Percentiles rank a stretch among this genome's conserved stretches.
Conservation (phyloP, 1,284 basidiomycete species). For the Trametes polyzona region DNA sequence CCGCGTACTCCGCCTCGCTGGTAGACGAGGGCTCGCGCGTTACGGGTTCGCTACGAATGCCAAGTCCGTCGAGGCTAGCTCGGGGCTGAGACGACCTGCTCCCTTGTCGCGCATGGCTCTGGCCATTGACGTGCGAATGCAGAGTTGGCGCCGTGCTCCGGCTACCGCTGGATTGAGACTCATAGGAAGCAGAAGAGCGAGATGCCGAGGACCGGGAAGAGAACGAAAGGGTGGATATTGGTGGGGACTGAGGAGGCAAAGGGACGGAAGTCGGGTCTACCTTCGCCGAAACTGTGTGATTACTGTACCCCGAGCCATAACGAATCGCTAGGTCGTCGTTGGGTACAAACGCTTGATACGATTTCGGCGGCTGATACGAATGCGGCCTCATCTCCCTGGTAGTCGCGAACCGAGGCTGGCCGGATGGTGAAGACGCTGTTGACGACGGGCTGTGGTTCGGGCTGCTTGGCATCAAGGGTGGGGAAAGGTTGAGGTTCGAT, state of each 20-base stretch:
- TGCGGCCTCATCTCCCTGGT: slow-evolving; percentile 30
- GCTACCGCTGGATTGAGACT: slow-evolving; percentile 41
- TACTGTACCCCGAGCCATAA: slow-evolving; percentile 27
- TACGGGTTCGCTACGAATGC: slow-evolving; percentile 22
- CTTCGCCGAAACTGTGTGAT: slow-evolving; percentile 40
- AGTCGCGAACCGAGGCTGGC: slow-evolving; percentile 28
- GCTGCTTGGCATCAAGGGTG: slow-evolving; percentile 26
- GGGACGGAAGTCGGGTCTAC: slow-evolving; percentile 60
- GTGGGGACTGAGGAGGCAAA: slow-evolving; percentile 68
- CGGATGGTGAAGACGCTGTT: slow-evolving; percentile 20
- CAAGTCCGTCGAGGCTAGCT: slow-evolving; percentile 30
- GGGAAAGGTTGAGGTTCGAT: slow-evolving; percentile 32
- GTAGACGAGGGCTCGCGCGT: slow-evolving; percentile 24
- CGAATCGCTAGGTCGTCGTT: slow-evolving; percentile 38
- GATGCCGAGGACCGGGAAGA: slow-evolving; percentile 71
- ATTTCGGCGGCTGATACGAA: slow-evolving; percentile 28
- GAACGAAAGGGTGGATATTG: slow-evolving; percentile 67
- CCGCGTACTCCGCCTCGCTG: slow-evolving; percentile 23
- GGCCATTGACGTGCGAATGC: slow-evolving; percentile 32
- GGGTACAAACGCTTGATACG: slow-evolving; percentile 24
- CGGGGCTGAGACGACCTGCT: slow-evolving; percentile 20
- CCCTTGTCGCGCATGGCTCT: slow-evolving; percentile 18
- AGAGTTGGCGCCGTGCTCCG: slow-evolving; percentile 39
- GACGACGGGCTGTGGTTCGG: slow-evolving; percentile 26
- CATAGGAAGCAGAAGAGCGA: slow-evolving; percentile 48